Base-by-base conservation (phyloP, 805 yeast genomes). In the Myxozyma sirexii region DNA sequence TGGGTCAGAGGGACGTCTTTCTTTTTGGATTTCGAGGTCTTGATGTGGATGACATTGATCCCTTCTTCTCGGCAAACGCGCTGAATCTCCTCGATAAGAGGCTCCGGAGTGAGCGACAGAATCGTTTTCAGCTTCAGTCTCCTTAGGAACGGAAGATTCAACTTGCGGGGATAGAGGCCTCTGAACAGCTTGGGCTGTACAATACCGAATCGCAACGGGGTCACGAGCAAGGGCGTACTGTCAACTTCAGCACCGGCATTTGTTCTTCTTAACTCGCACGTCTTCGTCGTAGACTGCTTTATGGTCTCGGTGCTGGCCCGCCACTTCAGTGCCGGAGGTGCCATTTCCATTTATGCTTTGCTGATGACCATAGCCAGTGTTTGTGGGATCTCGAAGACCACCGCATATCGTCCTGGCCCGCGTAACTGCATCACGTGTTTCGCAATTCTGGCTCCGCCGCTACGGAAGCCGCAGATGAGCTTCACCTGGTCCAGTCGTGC, bases 81-180 rank as follows among this genome's bases (percentile, higher is more conserved):
- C 57, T 69, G 77, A 24, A 87, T 75, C 39, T 78, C 81, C 21
- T 68, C 71, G 3, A 57, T 80, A 33, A 91, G 80, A 0, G 94
- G 88, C 33, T 82, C 82, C 1, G 97, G 96, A 0, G 94, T 87
- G 54, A 94, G 71, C 4, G 96, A 86, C 4, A 93, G 77, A 52
- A 93, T 84, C 8, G 92, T 86, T 68, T 80, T 84, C 57, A 94
- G 77, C 42, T 81, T 75, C 33, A 92, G 78, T 35, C 90, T 79
- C 63, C 80, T 76, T 8, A 94, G 75, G 69, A 86, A 94, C 7
- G 85, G 79, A 61, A 82, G 79, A 69, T 90, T 92, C 57, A 85
- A 80, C 48, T 84, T 83, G 54, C 94, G 80, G 0, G 98, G 98
- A 67, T 88, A 89, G 1, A 96, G 87, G 0, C 98, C 98, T 47